These are phyloP conservation scores for Helianthus tuberosus DNA, from an alignment of 129 eudicot genomes.

Conservation along the genomic window DNA sequence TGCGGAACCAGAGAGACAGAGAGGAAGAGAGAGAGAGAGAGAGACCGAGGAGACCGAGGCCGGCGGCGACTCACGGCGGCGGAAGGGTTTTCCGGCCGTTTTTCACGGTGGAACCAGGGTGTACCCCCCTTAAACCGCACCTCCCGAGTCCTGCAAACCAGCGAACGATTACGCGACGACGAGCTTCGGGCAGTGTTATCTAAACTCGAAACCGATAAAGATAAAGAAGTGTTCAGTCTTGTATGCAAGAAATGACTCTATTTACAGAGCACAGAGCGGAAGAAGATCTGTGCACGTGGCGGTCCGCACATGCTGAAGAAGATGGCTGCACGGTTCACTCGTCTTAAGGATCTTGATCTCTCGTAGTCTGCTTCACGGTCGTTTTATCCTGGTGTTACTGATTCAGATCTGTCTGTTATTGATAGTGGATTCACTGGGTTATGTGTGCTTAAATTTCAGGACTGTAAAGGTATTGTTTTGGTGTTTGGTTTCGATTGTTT, in stretches of 20 bases:
- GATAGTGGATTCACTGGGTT: slow-evolving; percentile 63
- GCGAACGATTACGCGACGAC: slow-evolving; percentile 71
- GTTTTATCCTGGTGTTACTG: slow-evolving; percentile 87
- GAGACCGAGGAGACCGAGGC: no score
- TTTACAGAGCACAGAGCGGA: slow-evolving; percentile 83
- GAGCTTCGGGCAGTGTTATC: slow-evolving; percentile 63
- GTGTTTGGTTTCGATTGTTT: background rate
- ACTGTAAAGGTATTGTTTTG: slow-evolving; percentile 68
- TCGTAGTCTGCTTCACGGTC: slow-evolving; percentile 79
- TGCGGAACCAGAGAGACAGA: no score
- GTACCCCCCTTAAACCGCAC: no score
- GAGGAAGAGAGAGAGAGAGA: no score
- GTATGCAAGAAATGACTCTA: slow-evolving; percentile 93
- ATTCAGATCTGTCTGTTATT: slow-evolving; percentile 80
- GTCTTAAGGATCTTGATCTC: slow-evolving; percentile 69
- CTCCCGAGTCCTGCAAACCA: no score
- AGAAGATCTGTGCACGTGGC: slow-evolving; percentile 85
- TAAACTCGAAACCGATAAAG: slow-evolving; percentile 58
- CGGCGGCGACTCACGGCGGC: no score
- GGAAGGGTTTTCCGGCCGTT: no score
- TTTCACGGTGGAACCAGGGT: no score
- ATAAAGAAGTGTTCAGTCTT: slow-evolving; percentile 81
- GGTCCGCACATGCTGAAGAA: slow-evolving; percentile 91
- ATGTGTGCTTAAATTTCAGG: slow-evolving; percentile 54
- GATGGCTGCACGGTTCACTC: slow-evolving; percentile 82